Base-by-base conservation (phyloP, 2,329 filamentous ascomycete genomes). In the Botrytis byssoidea region DNA sequence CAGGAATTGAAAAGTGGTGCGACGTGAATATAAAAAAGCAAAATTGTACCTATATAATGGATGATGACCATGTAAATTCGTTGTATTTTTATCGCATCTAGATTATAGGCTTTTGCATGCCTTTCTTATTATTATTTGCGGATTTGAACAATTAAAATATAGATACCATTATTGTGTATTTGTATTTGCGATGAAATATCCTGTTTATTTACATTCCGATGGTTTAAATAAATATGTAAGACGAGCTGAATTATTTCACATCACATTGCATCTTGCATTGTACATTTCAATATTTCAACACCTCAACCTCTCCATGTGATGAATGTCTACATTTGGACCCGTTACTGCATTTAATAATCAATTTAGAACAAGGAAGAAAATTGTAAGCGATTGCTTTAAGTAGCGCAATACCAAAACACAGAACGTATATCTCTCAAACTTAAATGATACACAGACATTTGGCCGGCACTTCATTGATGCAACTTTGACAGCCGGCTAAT, bases 41-140 rank as follows among this genome's bases (percentile, higher is more conserved):
- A 57, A 74, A 73, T 67, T 75, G 76, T 66, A 29, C n/a, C n/a
- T 57, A 76, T 74, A 75, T 74, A 68, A 64, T 44, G 35, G 71
- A 60, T 61, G 64, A 66, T 67, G 37, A 71, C 32, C 55, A 40
- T 74, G 69, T 70, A 55, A 48, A 66, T 61, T 51, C 29, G 25
- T 35, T 74, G 72, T 73, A 74, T 73, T 65, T 63, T 67, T 71
- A 74, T 63, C 42, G 29, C 42, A 51, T 73, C 44, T 51, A 42
- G 55, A 71, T 61, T 8, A 20, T 55, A 25, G 74, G n/a, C 63
- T 12, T 40, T 4, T 44, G 14, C 12, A 61, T 46, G 68, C 12
- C 55, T 46, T 46, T 22, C 3, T 63, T 46, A 61, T 68, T 37
- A 68, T 29, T 35, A 35, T 4, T 59, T 14, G 9, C n/a, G 37